Percentiles rank a stretch among this genome's conserved stretches.
phyloP scores from a whole-genome alignment of 2,329 filamentous ascomycete genomes.

The Fusarium torreyae region DNA sequence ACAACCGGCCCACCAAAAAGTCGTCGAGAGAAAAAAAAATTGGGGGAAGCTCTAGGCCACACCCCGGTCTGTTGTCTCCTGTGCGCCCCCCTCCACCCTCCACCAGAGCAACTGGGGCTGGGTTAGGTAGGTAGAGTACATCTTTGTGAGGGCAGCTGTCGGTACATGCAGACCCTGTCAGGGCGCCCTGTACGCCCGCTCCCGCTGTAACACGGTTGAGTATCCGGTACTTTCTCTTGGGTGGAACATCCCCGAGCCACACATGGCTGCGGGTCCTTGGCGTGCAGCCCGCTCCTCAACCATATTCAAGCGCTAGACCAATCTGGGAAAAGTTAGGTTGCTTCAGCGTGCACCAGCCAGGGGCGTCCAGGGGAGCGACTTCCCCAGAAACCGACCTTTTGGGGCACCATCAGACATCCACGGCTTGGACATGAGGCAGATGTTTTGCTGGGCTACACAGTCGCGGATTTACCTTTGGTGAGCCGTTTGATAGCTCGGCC shows the following conservation, averaged over 20 bases:
- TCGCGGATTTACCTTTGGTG: constrained; percentile 36
- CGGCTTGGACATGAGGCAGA: constrained; percentile 23
- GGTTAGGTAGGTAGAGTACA: constrained; percentile 32
- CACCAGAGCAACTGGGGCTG: constrained; percentile 30
- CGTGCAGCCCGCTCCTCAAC: constrained; percentile 59
- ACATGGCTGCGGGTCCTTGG: constrained; percentile 49
- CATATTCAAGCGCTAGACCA: constrained; percentile 58
- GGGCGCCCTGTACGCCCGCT: constrained; percentile 28
- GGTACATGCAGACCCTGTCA: constrained; percentile 42
- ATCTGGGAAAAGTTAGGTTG: constrained; percentile 42
- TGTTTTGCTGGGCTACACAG: constrained; percentile 44
- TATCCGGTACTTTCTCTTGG: constrained; percentile 47
- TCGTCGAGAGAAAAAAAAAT: constrained; percentile 53
- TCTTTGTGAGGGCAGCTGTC: constrained; percentile 35
- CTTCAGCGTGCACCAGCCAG: constrained; percentile 44
- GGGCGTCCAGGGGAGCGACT: constrained; percentile 47
- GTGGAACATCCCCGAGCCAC: constrained; percentile 48
- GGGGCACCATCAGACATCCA: constrained; percentile 50
- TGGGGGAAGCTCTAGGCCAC: constrained; percentile 52
- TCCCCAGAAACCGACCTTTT: constrained; percentile 53
- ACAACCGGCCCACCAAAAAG: constrained; percentile 55
- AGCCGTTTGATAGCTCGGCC: constrained; percentile 47
- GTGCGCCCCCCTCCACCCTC: constrained; percentile 15
- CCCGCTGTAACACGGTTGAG: constrained; percentile 40
- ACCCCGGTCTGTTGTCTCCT: constrained; percentile 42